Conservation (phyloP, 164 flowering plant genomes). For the Sedum album region DNA sequence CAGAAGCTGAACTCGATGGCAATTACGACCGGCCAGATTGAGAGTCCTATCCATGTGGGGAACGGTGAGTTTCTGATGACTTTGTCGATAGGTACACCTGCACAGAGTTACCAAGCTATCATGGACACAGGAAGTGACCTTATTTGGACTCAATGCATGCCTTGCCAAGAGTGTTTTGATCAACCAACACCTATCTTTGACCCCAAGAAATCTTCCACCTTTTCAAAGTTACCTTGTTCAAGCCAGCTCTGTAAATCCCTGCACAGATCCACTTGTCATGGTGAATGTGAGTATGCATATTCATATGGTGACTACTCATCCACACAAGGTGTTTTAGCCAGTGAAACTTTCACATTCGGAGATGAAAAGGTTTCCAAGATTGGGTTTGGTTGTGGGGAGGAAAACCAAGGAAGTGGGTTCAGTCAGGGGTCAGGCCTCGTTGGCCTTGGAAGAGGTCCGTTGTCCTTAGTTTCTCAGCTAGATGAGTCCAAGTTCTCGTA, state of each 20-base stretch:
- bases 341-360: constrained; percentile 62
- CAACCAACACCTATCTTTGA: constrained; percentile 24
- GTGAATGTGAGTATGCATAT: constrained; percentile 55
- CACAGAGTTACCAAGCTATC: not conserved
- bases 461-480: constrained; percentile 76
- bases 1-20: constrained; percentile 6
- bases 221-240: constrained; percentile 6
- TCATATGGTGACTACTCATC: constrained; percentile 71
- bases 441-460: constrained; percentile 82
- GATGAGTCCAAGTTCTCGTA: constrained; percentile 64
- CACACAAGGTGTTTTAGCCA: constrained; percentile 55
- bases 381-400: constrained; percentile 76
- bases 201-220: constrained; percentile 14
- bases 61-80: constrained; percentile 8
- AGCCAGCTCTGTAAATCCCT: constrained; percentile 8
- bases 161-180: constrained; percentile 21
- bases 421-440: constrained; percentile 65
- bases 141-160: constrained; percentile 34
- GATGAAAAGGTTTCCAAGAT: constrained; percentile 29
- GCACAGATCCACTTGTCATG: not conserved
- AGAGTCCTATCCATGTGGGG: constrained; percentile 3
- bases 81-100: constrained; percentile 11
- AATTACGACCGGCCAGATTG: not conserved
- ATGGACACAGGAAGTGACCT: constrained; percentile 36
- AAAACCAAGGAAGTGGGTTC: constrained; percentile 65